A percentile compares a stretch with the other conserved stretches of the same genome.
phyloP scores from a whole-genome alignment of 2,329 filamentous ascomycete species.

The Cercospora zeae-maydis region DNA sequence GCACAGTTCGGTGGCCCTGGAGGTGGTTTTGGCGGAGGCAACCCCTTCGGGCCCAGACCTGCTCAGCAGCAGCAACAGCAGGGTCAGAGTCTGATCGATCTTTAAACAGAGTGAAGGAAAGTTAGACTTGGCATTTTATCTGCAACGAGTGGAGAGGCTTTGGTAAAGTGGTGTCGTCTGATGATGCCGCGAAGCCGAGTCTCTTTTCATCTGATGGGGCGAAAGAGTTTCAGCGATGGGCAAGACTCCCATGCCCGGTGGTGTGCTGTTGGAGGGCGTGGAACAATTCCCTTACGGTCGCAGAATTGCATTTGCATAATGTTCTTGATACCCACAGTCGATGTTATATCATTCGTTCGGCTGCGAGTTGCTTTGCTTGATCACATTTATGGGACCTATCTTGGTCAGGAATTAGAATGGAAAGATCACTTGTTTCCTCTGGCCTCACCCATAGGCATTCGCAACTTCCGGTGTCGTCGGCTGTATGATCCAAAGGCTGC shows the following conservation, averaged over 20 bases:
- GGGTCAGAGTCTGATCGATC: slow-evolving; percentile 57
- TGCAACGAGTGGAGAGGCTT: not conserved
- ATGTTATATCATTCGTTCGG: slow-evolving; percentile 3
- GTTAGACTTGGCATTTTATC: not conserved
- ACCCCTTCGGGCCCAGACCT: slow-evolving; percentile 56
- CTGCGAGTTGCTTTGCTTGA: slow-evolving; percentile 5
- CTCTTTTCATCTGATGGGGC: not conserved
- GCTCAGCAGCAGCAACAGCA: slow-evolving; percentile 42
- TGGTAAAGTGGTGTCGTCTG: not conserved
- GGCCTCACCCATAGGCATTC: not conserved
- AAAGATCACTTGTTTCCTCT: not conserved
- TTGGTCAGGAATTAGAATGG: not conserved
- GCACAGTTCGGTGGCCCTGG: slow-evolving; percentile 39
- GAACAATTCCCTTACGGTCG: not conserved
- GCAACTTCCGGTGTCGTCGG: not conserved
- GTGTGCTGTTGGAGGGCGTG: not conserved
- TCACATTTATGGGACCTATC: not conserved
- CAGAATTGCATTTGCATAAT: slow-evolving; percentile 5
- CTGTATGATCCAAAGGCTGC: too few species aligned
- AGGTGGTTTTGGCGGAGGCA: slow-evolving; percentile 41
- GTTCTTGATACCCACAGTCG: slow-evolving; percentile 15
- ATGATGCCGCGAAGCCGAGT: not conserved
- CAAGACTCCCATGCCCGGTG: not conserved
- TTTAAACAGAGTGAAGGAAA: slow-evolving; percentile 31
- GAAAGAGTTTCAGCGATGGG: not conserved